phyloP scores from a whole-genome alignment of 768 basidiomycete species.

The Phallus indusiatus region DNA sequence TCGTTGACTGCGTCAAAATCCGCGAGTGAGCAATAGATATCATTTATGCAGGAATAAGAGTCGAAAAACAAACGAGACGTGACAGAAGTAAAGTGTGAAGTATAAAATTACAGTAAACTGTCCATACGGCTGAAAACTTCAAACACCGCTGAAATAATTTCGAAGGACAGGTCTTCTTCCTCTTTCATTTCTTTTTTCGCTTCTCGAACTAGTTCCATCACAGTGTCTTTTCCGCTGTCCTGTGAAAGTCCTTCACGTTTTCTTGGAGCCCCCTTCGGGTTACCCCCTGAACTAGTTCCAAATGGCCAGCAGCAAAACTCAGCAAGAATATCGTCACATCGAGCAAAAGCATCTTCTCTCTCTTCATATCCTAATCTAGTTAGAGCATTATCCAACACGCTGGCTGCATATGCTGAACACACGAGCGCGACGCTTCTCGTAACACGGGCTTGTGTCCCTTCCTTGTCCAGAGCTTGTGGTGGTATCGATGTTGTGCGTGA shows the following conservation, averaged over 20 bases:
- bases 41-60: not conserved
- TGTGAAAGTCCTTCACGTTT: slow-evolving; percentile 30
- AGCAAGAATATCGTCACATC: slow-evolving; percentile 89
- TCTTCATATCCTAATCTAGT: slow-evolving; percentile 85
- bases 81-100: not conserved
- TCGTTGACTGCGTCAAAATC: not conserved
- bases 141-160: slow-evolving; percentile 85
- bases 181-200: slow-evolving; percentile 57
- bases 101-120: slow-evolving; percentile 56
- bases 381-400: slow-evolving; percentile 92
- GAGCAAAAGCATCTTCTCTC: slow-evolving; percentile 82
- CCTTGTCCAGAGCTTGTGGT: slow-evolving; percentile 59
- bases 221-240: slow-evolving; percentile 48
- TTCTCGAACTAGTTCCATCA: slow-evolving; percentile 66
- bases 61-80: not conserved
- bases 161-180: slow-evolving; percentile 73
- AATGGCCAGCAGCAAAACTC: slow-evolving; percentile 93
- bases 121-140: slow-evolving; percentile 92
- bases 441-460: slow-evolving; percentile 72
- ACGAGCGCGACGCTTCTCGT: slow-evolving; percentile 77
- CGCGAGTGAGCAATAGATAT: not conserved
- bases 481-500: slow-evolving; percentile 77
- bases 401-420: slow-evolving; percentile 89
- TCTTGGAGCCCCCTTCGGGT: slow-evolving; percentile 18
- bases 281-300: slow-evolving; percentile 23